A percentile compares a stretch with the other conserved stretches of the same genome.
These are phyloP conservation scores for Chalciporus sp. DNA, from an alignment of 1,284 basidiomycete genomes.

Conservation along the genomic window DNA sequence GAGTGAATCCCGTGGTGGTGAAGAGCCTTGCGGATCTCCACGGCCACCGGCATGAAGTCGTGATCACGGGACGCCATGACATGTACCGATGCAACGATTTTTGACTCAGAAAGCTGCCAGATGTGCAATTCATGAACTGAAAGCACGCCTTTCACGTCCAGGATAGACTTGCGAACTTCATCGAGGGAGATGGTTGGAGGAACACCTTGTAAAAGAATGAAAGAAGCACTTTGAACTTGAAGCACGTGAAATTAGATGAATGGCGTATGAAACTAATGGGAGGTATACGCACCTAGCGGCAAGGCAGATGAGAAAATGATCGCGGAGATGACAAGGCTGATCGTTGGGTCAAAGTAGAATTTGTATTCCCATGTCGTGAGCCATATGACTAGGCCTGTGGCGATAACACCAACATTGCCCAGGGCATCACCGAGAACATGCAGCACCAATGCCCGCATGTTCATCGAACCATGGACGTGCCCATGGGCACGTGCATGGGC, in stretches of 20 bases:
- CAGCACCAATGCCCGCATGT: slow-evolving; percentile 93
- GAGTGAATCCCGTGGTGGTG: slow-evolving; percentile 95
- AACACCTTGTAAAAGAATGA: slow-evolving; percentile 97
- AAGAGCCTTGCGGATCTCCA: slow-evolving; percentile 79
- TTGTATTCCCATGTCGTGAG: slow-evolving; percentile 77
- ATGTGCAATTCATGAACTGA: slow-evolving; percentile 96
- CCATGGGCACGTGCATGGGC: slow-evolving; percentile 39
- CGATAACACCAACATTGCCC: slow-evolving; percentile 97
- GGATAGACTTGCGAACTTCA: slow-evolving; percentile 79
- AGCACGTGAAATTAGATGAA: slow-evolving; percentile 13
- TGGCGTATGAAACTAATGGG: slow-evolving; percentile 8
- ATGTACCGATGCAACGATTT: slow-evolving; percentile 95
- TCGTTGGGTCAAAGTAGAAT: slow-evolving; percentile 92
- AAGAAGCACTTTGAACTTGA: slow-evolving; percentile 88
- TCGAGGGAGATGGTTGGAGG: slow-evolving; percentile 90
- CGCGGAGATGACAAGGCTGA: slow-evolving; percentile 92
- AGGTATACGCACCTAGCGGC: slow-evolving; percentile 73
- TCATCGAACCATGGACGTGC: slow-evolving; percentile 87
- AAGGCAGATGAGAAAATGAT: slow-evolving; percentile 97
- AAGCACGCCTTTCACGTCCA: slow-evolving; percentile 83
- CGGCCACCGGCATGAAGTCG: slow-evolving; percentile 92
- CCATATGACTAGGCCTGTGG: slow-evolving; percentile 93
- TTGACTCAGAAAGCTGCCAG: slow-evolving; percentile 91
- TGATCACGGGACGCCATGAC: slow-evolving; percentile 80
- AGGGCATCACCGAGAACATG: slow-evolving; percentile 97